Evolutionary conservation across 495 filamentous ascomycete genomes (phyloP), one percentile per base, ranked within the genome.

Genomic region (Penicillium arizonense): DNA sequence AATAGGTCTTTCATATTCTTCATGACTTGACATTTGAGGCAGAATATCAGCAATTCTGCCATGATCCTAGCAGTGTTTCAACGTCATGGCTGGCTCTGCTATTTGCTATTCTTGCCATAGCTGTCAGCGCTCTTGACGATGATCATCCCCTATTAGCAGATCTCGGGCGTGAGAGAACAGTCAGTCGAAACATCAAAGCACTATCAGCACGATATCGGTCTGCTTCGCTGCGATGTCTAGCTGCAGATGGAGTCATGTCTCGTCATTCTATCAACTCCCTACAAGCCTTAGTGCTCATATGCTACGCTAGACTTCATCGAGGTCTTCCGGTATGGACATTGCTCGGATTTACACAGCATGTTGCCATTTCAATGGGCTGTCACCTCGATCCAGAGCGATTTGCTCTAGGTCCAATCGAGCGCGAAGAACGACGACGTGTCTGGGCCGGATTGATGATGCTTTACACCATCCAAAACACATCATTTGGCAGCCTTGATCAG

Each of bases 1-100:
- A 21, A 24, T n/a, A 68, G 68, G 55, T 74, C 16, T 72, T 72
- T 28, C 71, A 74, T 54, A 77, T 77, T 51, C 65, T 79, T 7
- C 76, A 78, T 45, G 76, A 77, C 46, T 60, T 75, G 45, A 76
- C 74, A 1, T 79, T 79, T 30, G 71, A 75, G 30, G 65, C 71
- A 5, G 73, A 79, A 33, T 79, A 77, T 56, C 65, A 71, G 36
- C 67, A 70, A 12, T 77, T 77, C 35, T 71, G 69, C 36, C 68
- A 72, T 52, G 64, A 77, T 28, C 72, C 76, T 0, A 58, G 61
- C 34, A 73, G 69, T 42, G 69, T 72, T 2, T 67, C 70, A 18
- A 62, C 59, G 0, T 68, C 74, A 35, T 78, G 73, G 74, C 59
- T 78, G 18, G 69, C 73, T 30, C 55, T 79, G 8, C 56, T 79